Base-by-base conservation (phyloP, 495 filamentous ascomycete species). In the Immersiella caudata region DNA sequence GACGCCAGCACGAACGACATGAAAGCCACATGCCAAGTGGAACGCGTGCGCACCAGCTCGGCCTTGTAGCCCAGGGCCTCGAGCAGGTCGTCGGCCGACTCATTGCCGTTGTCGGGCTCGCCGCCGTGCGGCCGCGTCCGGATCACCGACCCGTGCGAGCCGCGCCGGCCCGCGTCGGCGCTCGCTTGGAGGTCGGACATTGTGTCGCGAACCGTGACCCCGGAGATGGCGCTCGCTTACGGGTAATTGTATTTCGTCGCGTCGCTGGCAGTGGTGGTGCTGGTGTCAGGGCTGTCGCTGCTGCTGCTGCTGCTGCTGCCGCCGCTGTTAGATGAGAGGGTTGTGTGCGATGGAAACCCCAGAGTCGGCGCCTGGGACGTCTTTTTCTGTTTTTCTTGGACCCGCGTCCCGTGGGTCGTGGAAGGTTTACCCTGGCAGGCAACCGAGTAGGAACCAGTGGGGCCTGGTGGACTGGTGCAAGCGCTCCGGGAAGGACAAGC, bases 1-100 rank as follows among this genome's bases (percentile, higher is more conserved):
- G 80, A 80, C 36, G 81, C 81, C 21, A 84, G 79, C 59, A 86
- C 83, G 65, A 86, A 86, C 60, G 81, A 84, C 84, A 86, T 86
- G 76, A 86, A 86, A 25, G 83, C 83, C 62, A 85, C 84, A 66
- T 85, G 83, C 49, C 84, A 79, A 2, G 84, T 86, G 8, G 83
- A 85, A 12, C 84, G 79, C 46, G 79, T 85, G 49, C 84, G 81
- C 67, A 74, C 66, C 21, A 86, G 59, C 66, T 86, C 84, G 60
- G 83, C 75, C 71, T 79, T 80, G 74, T 86, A 86, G 24, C 84
- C 84, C 64, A 86, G 79, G 58, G 80, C 80, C 36, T 76, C 78
- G 64, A 86, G 78, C 62, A 85, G 57, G 67, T 81, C 77, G 70
- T 86, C 83, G 58, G 82, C 83, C 26, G 68, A 70, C 12, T 65